phyloP scores from a whole-genome alignment of 2,329 filamentous ascomycete genomes.

The Capronia coronata region DNA sequence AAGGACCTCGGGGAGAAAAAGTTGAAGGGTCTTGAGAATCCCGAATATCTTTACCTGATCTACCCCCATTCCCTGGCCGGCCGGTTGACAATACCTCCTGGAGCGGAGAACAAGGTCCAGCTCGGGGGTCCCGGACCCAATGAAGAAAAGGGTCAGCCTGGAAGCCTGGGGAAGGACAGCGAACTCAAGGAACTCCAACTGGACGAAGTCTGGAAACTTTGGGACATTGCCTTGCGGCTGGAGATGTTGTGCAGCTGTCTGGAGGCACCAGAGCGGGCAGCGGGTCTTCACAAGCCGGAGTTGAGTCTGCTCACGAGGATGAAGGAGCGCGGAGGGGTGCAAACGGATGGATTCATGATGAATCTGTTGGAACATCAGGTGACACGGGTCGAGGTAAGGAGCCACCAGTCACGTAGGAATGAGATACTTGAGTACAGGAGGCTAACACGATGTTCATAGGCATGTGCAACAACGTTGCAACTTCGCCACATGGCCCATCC shows the following conservation, averaged over 20 bases:
- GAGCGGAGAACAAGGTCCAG: conserved; percentile 26
- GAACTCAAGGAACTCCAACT: conserved; percentile 68
- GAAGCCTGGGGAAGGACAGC: conserved; percentile 56
- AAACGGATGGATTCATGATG: conserved; percentile 79
- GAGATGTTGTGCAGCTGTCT: conserved; percentile 89
- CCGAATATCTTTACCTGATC: conserved; percentile 89
- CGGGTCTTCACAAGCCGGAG: conserved; percentile 68
- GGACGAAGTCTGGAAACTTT: conserved; percentile 79
- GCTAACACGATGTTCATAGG: conserved; percentile 47
- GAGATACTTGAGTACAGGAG: conserved; percentile 6
- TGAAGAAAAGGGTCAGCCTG: conserved; percentile 43
- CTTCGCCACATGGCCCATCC: conserved; percentile 74
- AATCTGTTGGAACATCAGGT: conserved; percentile 94
- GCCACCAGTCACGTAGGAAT: conserved; percentile 32
- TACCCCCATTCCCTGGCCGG: conserved; percentile 85
- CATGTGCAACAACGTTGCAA: conserved; percentile 70
- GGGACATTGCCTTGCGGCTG: conserved; percentile 78
- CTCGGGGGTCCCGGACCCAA: conserved; percentile 35
- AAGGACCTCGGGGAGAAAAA: conserved; percentile 94
- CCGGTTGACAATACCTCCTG: conserved; percentile 44
- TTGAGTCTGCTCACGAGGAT: conserved; percentile 72
- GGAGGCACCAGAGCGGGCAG: conserved; percentile 55
- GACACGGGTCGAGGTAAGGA: conserved; percentile 83
- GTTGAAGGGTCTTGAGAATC: conserved; percentile 94
- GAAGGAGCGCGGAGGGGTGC: conserved; percentile 67